These are phyloP conservation scores for Xylaria sp. DNA, from an alignment of 2,329 filamentous ascomycete species.

Conservation along the genomic window DNA sequence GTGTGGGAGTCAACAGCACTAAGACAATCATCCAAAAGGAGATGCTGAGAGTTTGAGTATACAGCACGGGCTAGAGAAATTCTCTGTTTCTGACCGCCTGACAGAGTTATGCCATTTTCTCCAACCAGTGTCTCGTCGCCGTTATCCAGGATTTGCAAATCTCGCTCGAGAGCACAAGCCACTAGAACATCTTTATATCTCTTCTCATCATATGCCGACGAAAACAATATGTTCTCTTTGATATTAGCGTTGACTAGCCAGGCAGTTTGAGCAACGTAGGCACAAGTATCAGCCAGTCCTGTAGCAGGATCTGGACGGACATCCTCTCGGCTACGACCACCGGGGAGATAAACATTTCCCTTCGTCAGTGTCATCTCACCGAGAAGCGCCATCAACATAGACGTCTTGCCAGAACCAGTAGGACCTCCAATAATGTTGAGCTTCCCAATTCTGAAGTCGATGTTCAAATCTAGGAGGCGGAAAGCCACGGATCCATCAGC, in stretches of 20 bases:
- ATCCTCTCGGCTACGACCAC: slow-evolving; percentile 86
- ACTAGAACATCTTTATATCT: slow-evolving; percentile 89
- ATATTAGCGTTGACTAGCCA: slow-evolving; percentile 98
- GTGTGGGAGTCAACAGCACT: slow-evolving; percentile 98
- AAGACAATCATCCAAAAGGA: slow-evolving; percentile 93
- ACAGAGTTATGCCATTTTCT: slow-evolving; percentile 96
- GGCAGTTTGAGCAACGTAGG: slow-evolving; percentile 95
- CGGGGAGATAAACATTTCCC: slow-evolving; percentile 85
- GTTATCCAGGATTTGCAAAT: slow-evolving; percentile 89
- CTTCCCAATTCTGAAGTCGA: slow-evolving; percentile 85
- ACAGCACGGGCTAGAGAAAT: slow-evolving; percentile 96
- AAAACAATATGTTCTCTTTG: slow-evolving; percentile 94
- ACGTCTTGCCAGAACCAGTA: slow-evolving; percentile 95
- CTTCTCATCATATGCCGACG: slow-evolving; percentile 79
- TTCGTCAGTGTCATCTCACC: slow-evolving; percentile 93
- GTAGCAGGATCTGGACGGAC: slow-evolving; percentile 83
- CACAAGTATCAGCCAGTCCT: slow-evolving; percentile 87
- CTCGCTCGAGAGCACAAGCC: slow-evolving; percentile 89
- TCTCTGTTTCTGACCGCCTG: slow-evolving; percentile 95
- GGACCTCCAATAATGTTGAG: slow-evolving; percentile 93
- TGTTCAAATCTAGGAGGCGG: slow-evolving; percentile 82
- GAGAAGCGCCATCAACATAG: slow-evolving; percentile 91
- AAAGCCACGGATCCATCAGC: slow-evolving; percentile 78
- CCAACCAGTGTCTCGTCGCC: slow-evolving; percentile 95
- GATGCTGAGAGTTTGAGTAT: slow-evolving; percentile 92